Evolutionary conservation across 2,329 filamentous ascomycete genomes (phyloP).

Genomic region (Dactylella cylindrospora): DNA sequence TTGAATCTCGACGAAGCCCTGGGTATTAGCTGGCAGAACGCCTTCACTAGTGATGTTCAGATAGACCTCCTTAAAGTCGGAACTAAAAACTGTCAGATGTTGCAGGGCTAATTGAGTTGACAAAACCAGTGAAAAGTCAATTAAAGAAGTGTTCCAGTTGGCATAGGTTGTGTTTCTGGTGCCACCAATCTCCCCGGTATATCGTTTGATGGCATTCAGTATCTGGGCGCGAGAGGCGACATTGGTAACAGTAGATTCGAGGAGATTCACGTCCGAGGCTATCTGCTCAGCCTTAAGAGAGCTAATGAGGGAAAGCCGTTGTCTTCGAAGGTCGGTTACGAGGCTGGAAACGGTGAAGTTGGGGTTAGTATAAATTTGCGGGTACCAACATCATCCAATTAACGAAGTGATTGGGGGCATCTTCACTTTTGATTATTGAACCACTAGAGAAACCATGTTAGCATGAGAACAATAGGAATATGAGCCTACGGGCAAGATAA

Average conservation of each 20-base stretch:
- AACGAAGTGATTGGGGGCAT: not conserved
- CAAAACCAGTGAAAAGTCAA: conserved; percentile 30
- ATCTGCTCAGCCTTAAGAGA: conserved; percentile 36
- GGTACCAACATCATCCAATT: too few species aligned
- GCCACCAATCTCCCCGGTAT: conserved; percentile 31
- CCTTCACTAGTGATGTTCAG: conserved; percentile 31
- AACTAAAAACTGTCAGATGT: conserved; percentile 32
- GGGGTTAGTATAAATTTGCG: too few species aligned
- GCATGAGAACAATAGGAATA: not conserved
- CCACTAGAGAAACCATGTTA: conserved; percentile 23
- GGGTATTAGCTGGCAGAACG: conserved; percentile 14
- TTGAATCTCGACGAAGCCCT: conserved; percentile 15
- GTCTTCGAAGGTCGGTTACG: conserved; percentile 37
- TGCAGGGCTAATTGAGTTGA: conserved; percentile 32
- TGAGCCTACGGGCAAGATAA: not conserved
- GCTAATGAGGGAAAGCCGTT: conserved; percentile 28
- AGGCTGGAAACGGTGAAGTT: conserved; percentile 11
- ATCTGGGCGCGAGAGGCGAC: conserved; percentile 33
- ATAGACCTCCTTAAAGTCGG: conserved; percentile 28
- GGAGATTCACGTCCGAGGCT: conserved; percentile 29
- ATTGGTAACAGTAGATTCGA: conserved; percentile 21
- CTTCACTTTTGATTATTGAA: conserved; percentile 43
- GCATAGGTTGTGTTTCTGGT: conserved; percentile 23
- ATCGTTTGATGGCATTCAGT: conserved; percentile 40
- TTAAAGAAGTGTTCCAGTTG: conserved; percentile 39